phyloP scores from a whole-genome alignment of 208 protist genomes.

The Lotmaria passim region DNA sequence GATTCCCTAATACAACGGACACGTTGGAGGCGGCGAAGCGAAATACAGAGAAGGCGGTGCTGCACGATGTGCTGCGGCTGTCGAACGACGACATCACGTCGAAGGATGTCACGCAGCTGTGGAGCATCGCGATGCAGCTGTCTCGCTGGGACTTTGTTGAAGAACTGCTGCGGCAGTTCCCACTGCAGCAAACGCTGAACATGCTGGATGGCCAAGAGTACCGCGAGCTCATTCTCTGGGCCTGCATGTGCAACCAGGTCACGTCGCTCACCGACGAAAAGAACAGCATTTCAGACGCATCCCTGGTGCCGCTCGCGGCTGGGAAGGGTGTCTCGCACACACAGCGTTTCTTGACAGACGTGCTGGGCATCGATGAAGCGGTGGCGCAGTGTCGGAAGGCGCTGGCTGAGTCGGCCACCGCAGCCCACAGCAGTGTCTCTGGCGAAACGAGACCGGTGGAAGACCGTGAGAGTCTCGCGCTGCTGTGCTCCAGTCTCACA shows the following conservation, averaged over 20 bases:
- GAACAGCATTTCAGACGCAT: no score
- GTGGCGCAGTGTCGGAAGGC: constrained; percentile 23
- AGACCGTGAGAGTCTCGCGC: constrained; percentile 15
- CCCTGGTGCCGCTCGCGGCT: not conserved
- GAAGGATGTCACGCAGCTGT: constrained; percentile 41
- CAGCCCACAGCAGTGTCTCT: not conserved
- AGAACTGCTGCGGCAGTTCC: constrained; percentile 47
- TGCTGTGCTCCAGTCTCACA: constrained; percentile 8
- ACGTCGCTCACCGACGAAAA: no score
- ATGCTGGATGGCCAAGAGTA: constrained; percentile 44
- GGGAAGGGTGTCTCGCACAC: constrained; percentile 8
- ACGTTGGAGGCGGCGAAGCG: constrained; percentile 2
- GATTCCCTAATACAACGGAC: constrained; percentile 37
- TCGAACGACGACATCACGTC: constrained; percentile 20
- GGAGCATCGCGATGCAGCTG: constrained; percentile 40
- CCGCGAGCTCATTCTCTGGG: constrained; percentile 37
- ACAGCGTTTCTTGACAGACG: constrained; percentile 42
- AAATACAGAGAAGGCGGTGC: constrained; percentile 19
- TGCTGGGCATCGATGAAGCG: constrained; percentile 37
- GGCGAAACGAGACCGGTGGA: not conserved
- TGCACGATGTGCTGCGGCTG: constrained; percentile 38
- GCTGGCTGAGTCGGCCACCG: constrained; percentile 7
- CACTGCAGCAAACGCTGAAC: constrained; percentile 33
- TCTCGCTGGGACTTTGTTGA: constrained; percentile 41
- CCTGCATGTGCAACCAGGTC: constrained; percentile 23